Conservation (phyloP, 768 basidiomycete genomes). For the Mycena alexandri region DNA sequence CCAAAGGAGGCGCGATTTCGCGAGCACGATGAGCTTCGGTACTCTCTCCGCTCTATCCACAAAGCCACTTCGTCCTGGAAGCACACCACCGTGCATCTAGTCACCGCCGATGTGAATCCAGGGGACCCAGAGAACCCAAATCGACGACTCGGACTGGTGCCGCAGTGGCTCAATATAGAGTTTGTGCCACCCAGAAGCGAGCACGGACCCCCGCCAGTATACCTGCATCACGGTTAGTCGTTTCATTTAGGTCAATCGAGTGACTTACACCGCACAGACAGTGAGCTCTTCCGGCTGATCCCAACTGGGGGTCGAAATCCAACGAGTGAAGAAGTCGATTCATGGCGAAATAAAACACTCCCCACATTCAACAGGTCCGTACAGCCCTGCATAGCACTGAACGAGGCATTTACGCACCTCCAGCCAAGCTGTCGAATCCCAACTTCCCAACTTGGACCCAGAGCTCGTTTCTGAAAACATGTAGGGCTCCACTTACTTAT, state of each 20-base stretch:
- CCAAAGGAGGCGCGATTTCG: too few relatives aligned
- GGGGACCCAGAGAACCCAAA: constrained; percentile 30
- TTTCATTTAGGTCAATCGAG: constrained; percentile 35
- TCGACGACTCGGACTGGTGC: constrained; percentile 51
- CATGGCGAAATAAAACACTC: constrained; percentile 33
- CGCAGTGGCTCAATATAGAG: constrained; percentile 52
- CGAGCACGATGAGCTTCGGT: constrained; percentile 54
- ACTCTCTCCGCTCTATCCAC: constrained; percentile 49
- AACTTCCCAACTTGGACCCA: constrained; percentile 44
- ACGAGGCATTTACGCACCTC: background rate
- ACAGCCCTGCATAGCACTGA: background rate
- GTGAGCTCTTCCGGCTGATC: constrained; percentile 33
- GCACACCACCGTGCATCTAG: constrained; percentile 44
- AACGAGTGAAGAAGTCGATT: constrained; percentile 12
- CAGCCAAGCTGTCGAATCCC: constrained; percentile 52
- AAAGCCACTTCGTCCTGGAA: constrained; percentile 43
- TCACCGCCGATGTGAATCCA: constrained; percentile 49
- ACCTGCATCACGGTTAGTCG: constrained; percentile 48
- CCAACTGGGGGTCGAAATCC: background rate
- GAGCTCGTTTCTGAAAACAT: constrained; percentile 48
- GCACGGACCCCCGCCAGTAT: constrained; percentile 43
- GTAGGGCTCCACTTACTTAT: background rate
- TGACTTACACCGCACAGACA: constrained; percentile 30
- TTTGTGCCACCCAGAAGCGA: constrained; percentile 34
- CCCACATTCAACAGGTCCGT: constrained; percentile 50